Evolutionary conservation across 1,284 basidiomycete genomes (phyloP), one percentile per base, ranked within the genome.

Genomic region (Irpex sp.): DNA sequence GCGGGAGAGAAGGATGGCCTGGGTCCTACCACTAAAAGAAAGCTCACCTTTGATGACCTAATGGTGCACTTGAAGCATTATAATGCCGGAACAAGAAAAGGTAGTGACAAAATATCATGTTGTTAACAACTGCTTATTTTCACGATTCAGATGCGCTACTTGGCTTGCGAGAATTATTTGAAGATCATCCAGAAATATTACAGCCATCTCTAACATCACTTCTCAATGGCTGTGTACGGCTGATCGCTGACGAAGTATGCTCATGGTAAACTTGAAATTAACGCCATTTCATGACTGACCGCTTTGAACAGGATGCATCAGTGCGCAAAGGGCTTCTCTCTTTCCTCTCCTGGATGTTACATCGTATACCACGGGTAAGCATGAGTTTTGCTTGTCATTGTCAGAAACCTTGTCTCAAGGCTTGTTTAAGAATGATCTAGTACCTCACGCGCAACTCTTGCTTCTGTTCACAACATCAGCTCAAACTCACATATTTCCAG

Each of bases 401-500:
- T 33, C 7, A 33, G 6, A 33, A 7, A 7, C 7, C 3, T 33
- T 33, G 5, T 33, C 5, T 45, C 14, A 45, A 12, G 2, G 12
- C 39, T 45, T 16, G 48, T n/a, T 63, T 58, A 63, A 89, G 91
- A 80, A 84, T 58, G 82, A 84, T 59, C 74, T 94, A 1, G 68
- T 77, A 3, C 93, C 90, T 6, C 93, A 94, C 71, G 81, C 87
- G 4, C 81, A 88, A 0, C 70, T 87, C 0, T 78, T 97, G 2
- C 78, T 96, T 16, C 83, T 98, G 12, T 97, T 94, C 73, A 87
- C 88, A 0, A 88, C 93, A 1, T 96, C 96, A 3, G 94, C 94
- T 0, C 89, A 97, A 72, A 95, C 93, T 0, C 91, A 97, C 69
- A 97, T 99, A 61, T 96, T 95, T 72, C 94, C 94, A 8, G 93